Base-by-base conservation (phyloP, 106 monocot species). In the Agapanthus africanus region DNA sequence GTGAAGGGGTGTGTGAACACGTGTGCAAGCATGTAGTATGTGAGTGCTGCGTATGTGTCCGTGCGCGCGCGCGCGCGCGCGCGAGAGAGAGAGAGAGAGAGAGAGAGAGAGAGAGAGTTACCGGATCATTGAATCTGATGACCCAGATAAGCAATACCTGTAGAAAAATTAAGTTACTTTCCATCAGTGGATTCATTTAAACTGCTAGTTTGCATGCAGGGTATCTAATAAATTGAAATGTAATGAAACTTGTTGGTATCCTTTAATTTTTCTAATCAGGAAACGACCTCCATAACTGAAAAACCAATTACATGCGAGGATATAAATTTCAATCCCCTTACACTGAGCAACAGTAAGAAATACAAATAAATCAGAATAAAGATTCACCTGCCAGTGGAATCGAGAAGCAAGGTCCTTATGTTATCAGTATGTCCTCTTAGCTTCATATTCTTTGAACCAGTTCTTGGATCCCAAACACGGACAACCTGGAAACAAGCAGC, bases 101-200 rank as follows among this genome's bases (percentile, higher is more conserved):
- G 40, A 27, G 37, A n/a, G 7, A 66, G 25, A 39, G 22, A 67
- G 56, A 74, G 41, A 37, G 40, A 13, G 33, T 63, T 87, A 97
- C 95, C 95, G 84, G 62, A 97, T 97, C 95, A 97, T 89, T 31
- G 95, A 97, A 80, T 97, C 95, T 28, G 95, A 97, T 33, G 95
- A 97, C 21, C 95, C 95, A 51, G 95, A 97, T 59, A 97, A 71
- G 77, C 95, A 97, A 73, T 65, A 87, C 82, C 91, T 91, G 88
- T 56, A 83, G 74, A 26, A 66, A 66, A 66, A 44, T 21, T 16
- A 68, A 37, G 37, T 41, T 62, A 30, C 37, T 41, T n/a, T 46
- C 50, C 15, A 18, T 44, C 56, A 46, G 42, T 30, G 16, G 10
- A 61, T 27, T 22, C n/a, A 42, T n/a, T 28, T 13, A 61, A 35